Evolutionary conservation across 306 rosid genomes (phyloP).

Genomic region (Rosa persica): DNA sequence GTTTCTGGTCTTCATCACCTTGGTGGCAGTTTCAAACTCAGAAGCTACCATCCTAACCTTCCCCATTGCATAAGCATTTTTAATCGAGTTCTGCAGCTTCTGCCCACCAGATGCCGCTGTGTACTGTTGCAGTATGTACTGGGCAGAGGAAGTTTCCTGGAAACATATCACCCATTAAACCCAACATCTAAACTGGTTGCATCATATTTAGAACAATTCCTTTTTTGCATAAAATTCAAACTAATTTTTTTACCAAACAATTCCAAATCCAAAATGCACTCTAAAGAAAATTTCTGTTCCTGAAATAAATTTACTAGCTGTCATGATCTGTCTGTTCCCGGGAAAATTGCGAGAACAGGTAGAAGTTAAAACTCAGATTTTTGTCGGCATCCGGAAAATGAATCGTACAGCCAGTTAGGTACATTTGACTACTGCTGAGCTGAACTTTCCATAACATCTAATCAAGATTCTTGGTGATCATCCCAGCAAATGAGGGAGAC

Average conservation of each 20-base stretch:
- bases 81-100: slow-evolving; percentile 76
- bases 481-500: background rate
- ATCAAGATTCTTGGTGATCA: background rate
- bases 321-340: slow-evolving; percentile 15
- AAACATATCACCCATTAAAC: slow-evolving; percentile 11
- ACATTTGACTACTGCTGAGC: slow-evolving; percentile 9
- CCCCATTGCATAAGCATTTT: slow-evolving; percentile 96
- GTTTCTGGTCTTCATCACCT: slow-evolving; percentile 71
- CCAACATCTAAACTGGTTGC: background rate
- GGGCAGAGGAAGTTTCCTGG: slow-evolving; percentile 98
- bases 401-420: slow-evolving; percentile 11
- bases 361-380: background rate
- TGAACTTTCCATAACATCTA: background rate
- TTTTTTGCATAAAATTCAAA: no score
- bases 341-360: background rate
- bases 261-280: background rate
- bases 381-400: background rate
- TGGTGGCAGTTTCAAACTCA: slow-evolving; percentile 89
- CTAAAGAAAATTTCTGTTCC: background rate
- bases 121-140: slow-evolving; percentile 96
- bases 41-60: slow-evolving; percentile 95
- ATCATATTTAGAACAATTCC: background rate
- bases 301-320: background rate
- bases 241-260: background rate
- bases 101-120: slow-evolving; percentile 94